A percentile compares a stretch with the other conserved stretches of the same genome.
Evolutionary conservation across 2,329 filamentous ascomycete genomes (phyloP).

Genomic region (Penicillium frequentans): DNA sequence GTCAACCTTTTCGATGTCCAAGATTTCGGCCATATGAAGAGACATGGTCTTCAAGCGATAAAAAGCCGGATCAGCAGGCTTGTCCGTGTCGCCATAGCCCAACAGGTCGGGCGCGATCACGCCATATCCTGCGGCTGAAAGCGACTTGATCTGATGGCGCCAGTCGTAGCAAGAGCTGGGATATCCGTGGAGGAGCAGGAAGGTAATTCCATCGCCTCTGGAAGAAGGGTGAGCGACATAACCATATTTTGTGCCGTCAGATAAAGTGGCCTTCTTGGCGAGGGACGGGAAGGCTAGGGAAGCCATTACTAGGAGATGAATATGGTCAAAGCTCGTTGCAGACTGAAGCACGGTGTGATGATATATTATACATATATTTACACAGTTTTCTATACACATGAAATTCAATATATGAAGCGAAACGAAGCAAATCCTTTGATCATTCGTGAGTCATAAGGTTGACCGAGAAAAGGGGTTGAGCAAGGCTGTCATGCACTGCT

Average conservation of each 20-base stretch:
- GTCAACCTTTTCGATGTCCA: neutral
- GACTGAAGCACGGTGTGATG: too few species aligned
- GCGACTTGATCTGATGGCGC: neutral
- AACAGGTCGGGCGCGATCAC: neutral
- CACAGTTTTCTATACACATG: neutral
- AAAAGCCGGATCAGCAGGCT: neutral
- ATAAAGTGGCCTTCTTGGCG: neutral
- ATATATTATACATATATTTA: neutral
- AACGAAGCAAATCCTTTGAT: too few species aligned
- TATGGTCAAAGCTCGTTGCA: neutral
- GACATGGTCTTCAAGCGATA: neutral
- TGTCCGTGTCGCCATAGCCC: neutral
- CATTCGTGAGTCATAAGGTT: too few species aligned
- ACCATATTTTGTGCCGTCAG: neutral
- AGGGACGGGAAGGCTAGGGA: neutral
- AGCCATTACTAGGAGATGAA: neutral
- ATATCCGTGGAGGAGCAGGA: neutral
- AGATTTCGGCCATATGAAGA: neutral
- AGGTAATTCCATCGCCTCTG: neutral
- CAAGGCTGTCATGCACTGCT: too few species aligned
- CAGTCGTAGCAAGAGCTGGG: neutral
- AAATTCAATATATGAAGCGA: neutral
- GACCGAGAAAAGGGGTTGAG: too few species aligned
- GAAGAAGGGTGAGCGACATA: neutral
- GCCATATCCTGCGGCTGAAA: neutral